Evolutionary conservation across 108 stramenopile genomes (phyloP).

Genomic region (Cafeteria roenbergensis): DNA sequence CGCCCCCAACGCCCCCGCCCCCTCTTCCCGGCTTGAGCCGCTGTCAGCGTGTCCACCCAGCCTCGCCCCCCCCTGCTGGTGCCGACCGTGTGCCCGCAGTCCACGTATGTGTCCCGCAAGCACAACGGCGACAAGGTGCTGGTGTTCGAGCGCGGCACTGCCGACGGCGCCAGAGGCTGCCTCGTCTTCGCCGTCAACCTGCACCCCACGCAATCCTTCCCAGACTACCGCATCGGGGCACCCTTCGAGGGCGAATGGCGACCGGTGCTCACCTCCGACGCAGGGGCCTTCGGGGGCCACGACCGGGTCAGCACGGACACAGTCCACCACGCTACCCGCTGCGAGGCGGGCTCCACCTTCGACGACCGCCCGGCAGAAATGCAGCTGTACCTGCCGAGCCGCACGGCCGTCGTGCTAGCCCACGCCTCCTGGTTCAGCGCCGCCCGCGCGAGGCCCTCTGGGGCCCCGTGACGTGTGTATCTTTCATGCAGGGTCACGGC

Average conservation of each 20-base stretch:
- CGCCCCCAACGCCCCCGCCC: no score
- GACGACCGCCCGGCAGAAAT: no score
- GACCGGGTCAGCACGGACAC: no score
- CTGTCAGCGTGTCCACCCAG: not conserved
- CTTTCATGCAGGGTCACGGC: no score
- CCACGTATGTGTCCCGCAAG: not conserved
- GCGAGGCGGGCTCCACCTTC: no score
- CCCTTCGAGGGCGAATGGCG: not conserved
- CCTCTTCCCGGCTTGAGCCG: not conserved
- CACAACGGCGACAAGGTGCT: constrained; percentile 6
- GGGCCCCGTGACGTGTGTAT: no score
- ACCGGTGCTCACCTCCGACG: not conserved
- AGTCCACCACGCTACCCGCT: no score
- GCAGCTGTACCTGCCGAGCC: no score
- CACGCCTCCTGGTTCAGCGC: no score
- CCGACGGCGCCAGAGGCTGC: no score
- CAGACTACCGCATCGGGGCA: not conserved
- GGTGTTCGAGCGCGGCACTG: not conserved
- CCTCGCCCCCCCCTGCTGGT: not conserved
- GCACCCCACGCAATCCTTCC: constrained; percentile 3
- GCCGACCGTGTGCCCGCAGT: not conserved
- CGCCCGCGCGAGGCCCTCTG: no score
- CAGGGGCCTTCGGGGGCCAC: not conserved
- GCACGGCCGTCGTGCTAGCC: no score
- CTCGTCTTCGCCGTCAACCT: constrained; percentile 7